Evolutionary conservation across 2,329 filamentous ascomycete genomes (phyloP).

Genomic region (Claviceps paspali): DNA sequence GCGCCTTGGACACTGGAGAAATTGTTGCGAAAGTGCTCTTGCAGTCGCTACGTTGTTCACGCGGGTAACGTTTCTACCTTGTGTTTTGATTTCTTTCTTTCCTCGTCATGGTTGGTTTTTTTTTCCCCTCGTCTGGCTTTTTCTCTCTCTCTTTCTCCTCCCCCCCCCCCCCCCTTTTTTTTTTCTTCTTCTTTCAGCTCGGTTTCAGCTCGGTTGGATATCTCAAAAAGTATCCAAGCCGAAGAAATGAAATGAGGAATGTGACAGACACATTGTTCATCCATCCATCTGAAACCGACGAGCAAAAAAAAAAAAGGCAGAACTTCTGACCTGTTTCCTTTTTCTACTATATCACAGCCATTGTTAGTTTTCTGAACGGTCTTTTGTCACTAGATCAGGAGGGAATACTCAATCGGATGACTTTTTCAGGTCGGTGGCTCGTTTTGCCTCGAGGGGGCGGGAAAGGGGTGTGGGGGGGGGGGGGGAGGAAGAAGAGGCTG

Average conservation of each 20-base stretch:
- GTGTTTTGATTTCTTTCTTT: not conserved
- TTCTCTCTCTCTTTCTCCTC: not conserved
- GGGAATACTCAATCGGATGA: too few relatives aligned
- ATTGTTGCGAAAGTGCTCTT: not conserved
- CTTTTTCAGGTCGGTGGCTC: not conserved
- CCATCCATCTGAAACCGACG: not conserved
- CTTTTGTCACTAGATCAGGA: not conserved
- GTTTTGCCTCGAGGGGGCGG: not conserved
- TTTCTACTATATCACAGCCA: not conserved
- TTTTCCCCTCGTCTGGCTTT: not conserved
- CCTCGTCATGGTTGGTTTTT: not conserved
- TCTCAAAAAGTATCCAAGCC: not conserved
- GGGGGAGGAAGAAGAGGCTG: not conserved
- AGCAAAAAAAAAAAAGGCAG: not conserved
- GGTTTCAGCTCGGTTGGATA: not conserved
- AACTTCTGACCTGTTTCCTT: not conserved
- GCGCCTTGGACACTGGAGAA: not conserved
- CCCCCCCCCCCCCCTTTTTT: too few relatives aligned
- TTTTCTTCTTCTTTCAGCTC: not conserved
- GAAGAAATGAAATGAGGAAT: not conserved
- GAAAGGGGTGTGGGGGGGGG: too few relatives aligned
- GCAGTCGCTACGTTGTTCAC: too few relatives aligned
- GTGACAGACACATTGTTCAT: too few relatives aligned
- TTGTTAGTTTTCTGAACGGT: not conserved
- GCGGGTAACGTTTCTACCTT: too few relatives aligned